Evolutionary conservation across 371 early-diverging fungal species (phyloP).

Genomic region (Mortierella sp.): DNA sequence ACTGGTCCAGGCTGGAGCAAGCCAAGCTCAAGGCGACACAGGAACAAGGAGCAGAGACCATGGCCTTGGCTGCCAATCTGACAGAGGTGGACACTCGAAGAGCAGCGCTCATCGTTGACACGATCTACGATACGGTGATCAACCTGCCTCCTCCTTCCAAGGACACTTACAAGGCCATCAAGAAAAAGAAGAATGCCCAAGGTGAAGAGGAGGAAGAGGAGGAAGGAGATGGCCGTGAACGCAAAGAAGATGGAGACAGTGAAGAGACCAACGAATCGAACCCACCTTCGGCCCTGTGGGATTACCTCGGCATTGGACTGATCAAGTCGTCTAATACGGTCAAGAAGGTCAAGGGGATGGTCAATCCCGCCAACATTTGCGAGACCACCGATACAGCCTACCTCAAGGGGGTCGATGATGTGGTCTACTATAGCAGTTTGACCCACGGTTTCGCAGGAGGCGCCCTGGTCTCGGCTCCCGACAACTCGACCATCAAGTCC

Average conservation of each 20-base stretch:
- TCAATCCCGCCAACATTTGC: slow-evolving; percentile 27
- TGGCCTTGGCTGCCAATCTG: slow-evolving; percentile 16
- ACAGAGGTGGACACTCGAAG: slow-evolving; percentile 26
- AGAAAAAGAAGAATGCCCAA: not conserved
- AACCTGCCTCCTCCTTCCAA: slow-evolving; percentile 30
- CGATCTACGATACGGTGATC: slow-evolving; percentile 45
- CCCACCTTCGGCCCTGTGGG: slow-evolving; percentile 26
- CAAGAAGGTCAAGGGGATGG: slow-evolving; percentile 31
- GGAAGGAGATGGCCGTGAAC: not conserved
- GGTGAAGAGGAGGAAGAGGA: slow-evolving; percentile 3
- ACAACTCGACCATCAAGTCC: slow-evolving; percentile 22
- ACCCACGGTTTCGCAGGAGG: slow-evolving; percentile 44
- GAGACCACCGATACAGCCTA: slow-evolving; percentile 49
- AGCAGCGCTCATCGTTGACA: slow-evolving; percentile 25
- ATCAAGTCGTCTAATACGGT: slow-evolving; percentile 42
- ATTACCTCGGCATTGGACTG: slow-evolving; percentile 33
- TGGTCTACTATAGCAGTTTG: slow-evolving; percentile 44
- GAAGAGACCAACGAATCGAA: not conserved
- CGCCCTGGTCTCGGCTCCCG: slow-evolving; percentile 23
- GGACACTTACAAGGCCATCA: slow-evolving; percentile 11
- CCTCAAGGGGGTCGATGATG: slow-evolving; percentile 43
- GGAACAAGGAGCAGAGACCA: slow-evolving; percentile 30
- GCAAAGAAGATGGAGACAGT: not conserved
- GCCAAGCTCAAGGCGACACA: slow-evolving; percentile 36
- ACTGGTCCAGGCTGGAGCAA: slow-evolving; percentile 46